A percentile compares a stretch with the other conserved stretches of the same genome.
phyloP scores from a whole-genome alignment of 306 rosid genomes.

The Dalbergia oliveri region DNA sequence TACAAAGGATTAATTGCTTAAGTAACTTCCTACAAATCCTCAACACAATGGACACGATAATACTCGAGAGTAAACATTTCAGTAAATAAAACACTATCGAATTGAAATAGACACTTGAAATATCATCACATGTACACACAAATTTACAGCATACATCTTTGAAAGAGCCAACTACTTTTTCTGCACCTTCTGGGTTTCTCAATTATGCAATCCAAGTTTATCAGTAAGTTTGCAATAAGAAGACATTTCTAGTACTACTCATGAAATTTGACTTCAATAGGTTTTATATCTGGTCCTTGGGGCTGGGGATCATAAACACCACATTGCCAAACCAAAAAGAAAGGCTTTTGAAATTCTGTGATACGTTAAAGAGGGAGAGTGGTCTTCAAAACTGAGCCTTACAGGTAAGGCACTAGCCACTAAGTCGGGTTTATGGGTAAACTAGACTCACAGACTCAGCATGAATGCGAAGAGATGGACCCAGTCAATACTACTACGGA shows the following conservation, averaged over 20 bases:
- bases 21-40: slow-evolving; percentile 8
- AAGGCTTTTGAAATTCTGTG: neutral
- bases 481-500: slow-evolving; percentile 7
- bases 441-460: slow-evolving; percentile 12
- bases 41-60: slow-evolving; percentile 11
- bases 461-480: slow-evolving; percentile 1
- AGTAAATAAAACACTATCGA: neutral
- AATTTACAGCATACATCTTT: neutral
- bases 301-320: slow-evolving; percentile 7
- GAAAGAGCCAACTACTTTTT: neutral
- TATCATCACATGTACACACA: neutral
- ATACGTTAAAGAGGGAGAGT: slow-evolving; percentile 1
- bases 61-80: slow-evolving; percentile 31
- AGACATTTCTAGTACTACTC: slow-evolving; percentile 12
- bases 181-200: neutral
- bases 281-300: neutral
- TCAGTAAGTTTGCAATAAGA: neutral
- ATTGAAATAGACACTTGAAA: slow-evolving; percentile 9
- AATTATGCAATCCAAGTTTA: slow-evolving; percentile 4
- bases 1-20: slow-evolving; percentile 21
- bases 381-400: slow-evolving; percentile 8
- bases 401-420: slow-evolving; percentile 1
- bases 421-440: neutral
- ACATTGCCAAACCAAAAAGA: slow-evolving; percentile 5
- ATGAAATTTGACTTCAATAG: neutral